Evolutionary conservation across 2,329 filamentous ascomycete genomes (phyloP).

Genomic region (Cercospora citrullina): DNA sequence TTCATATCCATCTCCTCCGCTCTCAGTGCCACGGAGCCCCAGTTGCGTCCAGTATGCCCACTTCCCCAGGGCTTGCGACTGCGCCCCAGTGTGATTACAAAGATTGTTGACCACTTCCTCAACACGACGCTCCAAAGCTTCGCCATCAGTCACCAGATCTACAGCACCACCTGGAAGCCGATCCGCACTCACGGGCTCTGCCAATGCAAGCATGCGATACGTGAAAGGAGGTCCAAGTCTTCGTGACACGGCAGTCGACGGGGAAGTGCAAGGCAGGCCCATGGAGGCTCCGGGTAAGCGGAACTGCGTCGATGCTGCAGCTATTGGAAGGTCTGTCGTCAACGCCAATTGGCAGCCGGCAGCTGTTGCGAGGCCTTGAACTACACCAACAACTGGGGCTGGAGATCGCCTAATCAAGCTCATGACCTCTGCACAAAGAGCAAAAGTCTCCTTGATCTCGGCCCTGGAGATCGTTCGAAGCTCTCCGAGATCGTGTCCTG

Average conservation of each 20-base stretch:
- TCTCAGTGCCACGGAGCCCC: conserved; percentile 13
- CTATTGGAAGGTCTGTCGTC: conserved; percentile 24
- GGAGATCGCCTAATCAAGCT: conserved; percentile 21
- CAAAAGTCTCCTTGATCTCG: conserved; percentile 22
- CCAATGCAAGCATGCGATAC: conserved; percentile 24
- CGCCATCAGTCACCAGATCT: conserved; percentile 20
- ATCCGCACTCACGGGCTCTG: conserved; percentile 23
- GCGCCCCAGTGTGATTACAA: conserved; percentile 14
- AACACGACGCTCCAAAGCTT: conserved; percentile 19
- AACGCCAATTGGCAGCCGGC: conserved; percentile 24
- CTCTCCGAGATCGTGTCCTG: conserved; percentile 26
- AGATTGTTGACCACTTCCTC: conserved; percentile 16
- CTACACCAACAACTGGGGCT: conserved; percentile 19
- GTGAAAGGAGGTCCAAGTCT: conserved; percentile 20
- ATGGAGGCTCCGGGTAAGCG: conserved; percentile 24
- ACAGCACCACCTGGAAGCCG: conserved; percentile 23
- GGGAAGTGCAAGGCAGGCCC: conserved; percentile 25
- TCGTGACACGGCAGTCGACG: conserved; percentile 22
- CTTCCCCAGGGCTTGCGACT: conserved; percentile 24
- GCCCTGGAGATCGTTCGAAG: conserved; percentile 18
- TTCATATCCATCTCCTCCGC: conserved; percentile 25
- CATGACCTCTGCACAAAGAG: conserved; percentile 26
- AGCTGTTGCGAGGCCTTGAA: conserved; percentile 26
- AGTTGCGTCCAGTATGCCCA: conserved; percentile 25
- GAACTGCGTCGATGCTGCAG: conserved; percentile 21